Base-by-base conservation (phyloP, 257 asterid species). In the Salvia miltiorrhiza region DNA sequence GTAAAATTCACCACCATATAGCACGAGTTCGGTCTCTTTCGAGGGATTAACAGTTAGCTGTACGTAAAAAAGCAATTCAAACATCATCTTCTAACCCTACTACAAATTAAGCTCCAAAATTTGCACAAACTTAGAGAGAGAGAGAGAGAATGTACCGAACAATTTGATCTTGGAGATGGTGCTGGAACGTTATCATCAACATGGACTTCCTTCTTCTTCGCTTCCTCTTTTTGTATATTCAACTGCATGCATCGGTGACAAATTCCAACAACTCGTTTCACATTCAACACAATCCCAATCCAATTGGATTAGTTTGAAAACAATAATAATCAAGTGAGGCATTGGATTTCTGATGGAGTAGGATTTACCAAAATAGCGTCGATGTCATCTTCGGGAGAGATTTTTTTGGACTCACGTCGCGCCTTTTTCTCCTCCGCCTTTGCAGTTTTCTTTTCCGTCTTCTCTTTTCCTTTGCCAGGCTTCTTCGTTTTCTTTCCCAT, bases 321-420 rank as follows among this genome's bases (percentile, higher is more conserved):
- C 3, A 33, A 20, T 9, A 26, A 11, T 4, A 65, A 65, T 45
- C 60, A 35, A 59, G 9, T 9, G 17, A 50, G 30, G 11, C 24
- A 49, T 49, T 35, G 40, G 4, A 35, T 35, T 5, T 7, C 0
- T 35, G 40, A 35, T 5, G 40, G 40, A 35, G 50, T 7, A 63
- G 47, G 35, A 57, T 26, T 5, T 83, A 93, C 97, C 90, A 94
- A 77, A 52, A 94, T 94, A 75, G 97, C 97, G 70, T 94, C 99
- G 65, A 94, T 94, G 81, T 94, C 99, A 75, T 94, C 97, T 74
- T 94, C 99, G 8, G 97, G 96, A n/a, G 97, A 89, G 66, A 94
- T 72, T 49, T 94, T 94, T 69, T 91, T 87, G 81, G 99, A 76
- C 57, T 91, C 99, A 45, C 97, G 79, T 30, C 97, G 90, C 45